Conservation (phyloP, 2,329 filamentous ascomycete species). For the Aurifilum marmelostoma region DNA sequence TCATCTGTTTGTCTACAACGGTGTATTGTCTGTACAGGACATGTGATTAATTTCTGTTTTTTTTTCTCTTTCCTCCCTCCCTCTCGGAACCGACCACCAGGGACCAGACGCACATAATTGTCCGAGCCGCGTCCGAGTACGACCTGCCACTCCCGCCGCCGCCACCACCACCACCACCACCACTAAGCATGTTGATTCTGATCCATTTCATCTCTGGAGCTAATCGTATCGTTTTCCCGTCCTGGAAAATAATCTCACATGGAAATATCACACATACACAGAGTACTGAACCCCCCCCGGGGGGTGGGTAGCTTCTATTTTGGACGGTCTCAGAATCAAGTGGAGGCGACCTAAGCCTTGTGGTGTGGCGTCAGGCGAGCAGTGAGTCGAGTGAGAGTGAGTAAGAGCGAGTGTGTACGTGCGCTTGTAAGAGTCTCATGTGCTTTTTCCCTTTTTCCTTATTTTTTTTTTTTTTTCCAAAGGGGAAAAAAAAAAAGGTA, state of each 20-base stretch:
- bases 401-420: neutral
- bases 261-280: neutral
- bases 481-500: no score
- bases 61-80: neutral
- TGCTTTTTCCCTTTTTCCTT: no score
- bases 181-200: no score
- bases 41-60: no score
- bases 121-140: constrained; percentile 6
- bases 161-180: neutral
- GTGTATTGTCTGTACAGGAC: neutral
- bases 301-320: no score
- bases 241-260: no score
- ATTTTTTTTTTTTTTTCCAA: no score
- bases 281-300: neutral
- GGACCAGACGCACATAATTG: constrained; percentile 2
- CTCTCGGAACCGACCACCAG: constrained; percentile 1
- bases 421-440: neutral
- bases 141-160: constrained; percentile 5
- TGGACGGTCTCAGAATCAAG: neutral
- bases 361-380: neutral
- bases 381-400: no score
- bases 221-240: neutral
- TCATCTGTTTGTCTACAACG: no score
- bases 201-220: neutral
- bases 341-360: neutral